These are phyloP conservation scores for Lecanoromycetidae sp. DNA, from an alignment of 2,329 filamentous ascomycete genomes.

Conservation along the genomic window DNA sequence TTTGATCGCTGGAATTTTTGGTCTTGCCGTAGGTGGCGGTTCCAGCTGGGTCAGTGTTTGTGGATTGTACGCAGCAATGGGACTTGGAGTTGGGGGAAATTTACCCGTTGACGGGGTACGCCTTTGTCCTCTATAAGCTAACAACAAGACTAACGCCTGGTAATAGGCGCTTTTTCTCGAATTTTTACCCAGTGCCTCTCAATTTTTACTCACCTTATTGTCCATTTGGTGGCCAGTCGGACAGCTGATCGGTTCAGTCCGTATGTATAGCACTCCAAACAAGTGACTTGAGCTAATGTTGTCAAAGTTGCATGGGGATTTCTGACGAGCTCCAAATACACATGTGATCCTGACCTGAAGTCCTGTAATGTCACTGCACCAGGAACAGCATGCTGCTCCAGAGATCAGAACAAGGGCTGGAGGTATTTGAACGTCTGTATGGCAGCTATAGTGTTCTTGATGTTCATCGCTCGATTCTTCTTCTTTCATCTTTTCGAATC, in stretches of 20 bases:
- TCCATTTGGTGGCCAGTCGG: slow-evolving; percentile 81
- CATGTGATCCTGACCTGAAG: slow-evolving; percentile 29
- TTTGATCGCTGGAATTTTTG: slow-evolving; percentile 62
- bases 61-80: slow-evolving; percentile 31
- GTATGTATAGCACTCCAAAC: slow-evolving; percentile 15
- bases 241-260: slow-evolving; percentile 57
- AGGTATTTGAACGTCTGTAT: slow-evolving; percentile 60
- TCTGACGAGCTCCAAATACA: slow-evolving; percentile 58
- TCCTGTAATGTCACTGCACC: slow-evolving; percentile 24
- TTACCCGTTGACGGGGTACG: slow-evolving; percentile 54
- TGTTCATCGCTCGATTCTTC: slow-evolving; percentile 70
- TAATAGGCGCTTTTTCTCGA: slow-evolving; percentile 60
- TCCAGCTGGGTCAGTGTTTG: slow-evolving; percentile 48
- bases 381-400: slow-evolving; percentile 31
- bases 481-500: slow-evolving; percentile 74
- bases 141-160: background rate
- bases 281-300: background rate
- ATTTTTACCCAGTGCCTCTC: slow-evolving; percentile 64
- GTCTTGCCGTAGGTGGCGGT: slow-evolving; percentile 55
- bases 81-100: slow-evolving; percentile 62
- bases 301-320: slow-evolving; percentile 54
- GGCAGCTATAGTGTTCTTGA: slow-evolving; percentile 58
- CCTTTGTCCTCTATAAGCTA: background rate
- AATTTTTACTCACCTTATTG: slow-evolving; percentile 63
- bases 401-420: slow-evolving; percentile 57